phyloP scores from a whole-genome alignment of 2,329 filamentous ascomycete genomes.

The Salinomyces thailandicus region DNA sequence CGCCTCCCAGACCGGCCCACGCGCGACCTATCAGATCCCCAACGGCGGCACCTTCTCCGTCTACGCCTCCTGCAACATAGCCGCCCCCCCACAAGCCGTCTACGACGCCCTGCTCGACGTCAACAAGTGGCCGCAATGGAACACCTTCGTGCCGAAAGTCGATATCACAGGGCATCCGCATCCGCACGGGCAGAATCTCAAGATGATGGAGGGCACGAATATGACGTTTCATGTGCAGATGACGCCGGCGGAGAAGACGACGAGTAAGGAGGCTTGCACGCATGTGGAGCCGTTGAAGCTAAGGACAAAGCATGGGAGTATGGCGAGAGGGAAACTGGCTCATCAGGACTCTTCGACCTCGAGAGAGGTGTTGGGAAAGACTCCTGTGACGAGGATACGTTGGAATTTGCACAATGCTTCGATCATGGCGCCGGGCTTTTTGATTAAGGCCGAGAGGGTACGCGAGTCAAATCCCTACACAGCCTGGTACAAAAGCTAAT shows the following conservation, averaged over 20 bases:
- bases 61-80: constrained; percentile 27
- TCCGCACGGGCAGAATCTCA: constrained; percentile 11
- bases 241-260: constrained; percentile 20
- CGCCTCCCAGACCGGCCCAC: constrained; percentile 16
- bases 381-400: constrained; percentile 22
- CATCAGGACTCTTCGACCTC: too few relatives aligned
- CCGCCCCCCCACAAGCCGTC: constrained; percentile 32
- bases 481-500: too few relatives aligned
- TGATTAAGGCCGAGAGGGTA: constrained; percentile 33
- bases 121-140: constrained; percentile 39
- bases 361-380: too few relatives aligned
- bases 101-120: constrained; percentile 36
- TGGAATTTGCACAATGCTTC: constrained; percentile 23
- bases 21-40: constrained; percentile 21
- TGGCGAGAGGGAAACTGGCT: too few relatives aligned
- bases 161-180: constrained; percentile 34
- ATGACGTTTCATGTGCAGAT: constrained; percentile 37
- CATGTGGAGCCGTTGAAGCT: constrained; percentile 25
- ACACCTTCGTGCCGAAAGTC: constrained; percentile 36
- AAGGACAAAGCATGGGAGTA: constrained; percentile 8
- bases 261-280: constrained; percentile 26
- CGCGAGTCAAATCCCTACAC: too few relatives aligned
- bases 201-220: constrained; percentile 31
- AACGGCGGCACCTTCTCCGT: constrained; percentile 25
- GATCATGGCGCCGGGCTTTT: constrained; percentile 18